Evolutionary conservation across 495 filamentous ascomycete species (phyloP).

Genomic region (Geopyxis carbonaria): DNA sequence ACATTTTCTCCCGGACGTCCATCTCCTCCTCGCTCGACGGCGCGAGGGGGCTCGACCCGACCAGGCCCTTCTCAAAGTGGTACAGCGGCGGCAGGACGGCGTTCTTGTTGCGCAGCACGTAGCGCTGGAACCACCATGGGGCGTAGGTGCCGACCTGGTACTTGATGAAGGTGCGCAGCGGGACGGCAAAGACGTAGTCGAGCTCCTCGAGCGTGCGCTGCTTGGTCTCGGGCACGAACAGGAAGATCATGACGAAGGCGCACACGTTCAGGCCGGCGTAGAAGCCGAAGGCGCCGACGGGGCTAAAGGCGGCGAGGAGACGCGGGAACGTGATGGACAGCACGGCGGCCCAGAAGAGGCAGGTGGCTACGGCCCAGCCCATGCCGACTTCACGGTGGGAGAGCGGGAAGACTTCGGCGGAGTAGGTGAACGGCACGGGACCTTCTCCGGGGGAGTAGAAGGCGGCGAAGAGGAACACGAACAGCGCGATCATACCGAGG

Average conservation of each 20-base stretch:
- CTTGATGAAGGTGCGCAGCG: constrained; percentile 40
- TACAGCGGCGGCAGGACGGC: constrained; percentile 47
- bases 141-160: constrained; percentile 48
- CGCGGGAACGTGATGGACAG: constrained; percentile 50
- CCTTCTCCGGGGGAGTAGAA: constrained; percentile 69
- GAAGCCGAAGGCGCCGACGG: constrained; percentile 43
- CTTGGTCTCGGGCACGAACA: constrained; percentile 64
- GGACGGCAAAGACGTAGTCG: constrained; percentile 59
- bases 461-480: constrained; percentile 47
- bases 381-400: constrained; percentile 58
- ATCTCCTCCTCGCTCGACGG: neutral
- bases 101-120: constrained; percentile 40
- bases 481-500: constrained; percentile 46
- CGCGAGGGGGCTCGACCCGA: neutral
- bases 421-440: constrained; percentile 69
- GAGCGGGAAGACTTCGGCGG: constrained; percentile 62
- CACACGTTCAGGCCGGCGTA: constrained; percentile 55
- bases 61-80: constrained; percentile 31
- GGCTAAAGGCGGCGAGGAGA: constrained; percentile 35
- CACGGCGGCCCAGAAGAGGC: constrained; percentile 53
- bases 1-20: too few species aligned
- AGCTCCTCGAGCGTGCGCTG: constrained; percentile 58
- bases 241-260: constrained; percentile 55
- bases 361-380: constrained; percentile 49
- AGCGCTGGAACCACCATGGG: constrained; percentile 55